phyloP scores from a whole-genome alignment of 1,284 basidiomycete species.

The Acaromyces ingoldii region DNA sequence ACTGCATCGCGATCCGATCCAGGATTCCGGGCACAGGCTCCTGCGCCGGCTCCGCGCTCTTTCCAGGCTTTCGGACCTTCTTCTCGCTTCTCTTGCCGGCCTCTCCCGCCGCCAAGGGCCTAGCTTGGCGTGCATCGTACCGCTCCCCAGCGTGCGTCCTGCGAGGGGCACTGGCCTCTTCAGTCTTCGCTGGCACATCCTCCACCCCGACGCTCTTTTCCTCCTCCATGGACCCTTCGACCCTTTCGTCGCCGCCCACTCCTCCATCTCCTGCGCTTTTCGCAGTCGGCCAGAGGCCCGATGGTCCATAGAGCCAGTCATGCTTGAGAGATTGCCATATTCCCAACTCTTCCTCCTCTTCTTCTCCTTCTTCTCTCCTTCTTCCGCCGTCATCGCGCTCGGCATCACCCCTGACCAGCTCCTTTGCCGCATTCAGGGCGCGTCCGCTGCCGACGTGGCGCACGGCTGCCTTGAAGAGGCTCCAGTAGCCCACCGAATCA shows the following conservation, averaged over 20 bases:
- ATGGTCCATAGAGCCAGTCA: conserved; percentile 5
- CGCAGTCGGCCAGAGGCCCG: too few species aligned
- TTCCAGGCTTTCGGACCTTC: too few species aligned
- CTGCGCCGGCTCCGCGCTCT: too few species aligned
- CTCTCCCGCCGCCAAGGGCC: neutral
- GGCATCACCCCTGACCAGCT: conserved; percentile 14
- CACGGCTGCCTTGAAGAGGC: conserved; percentile 25
- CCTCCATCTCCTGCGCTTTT: too few species aligned
- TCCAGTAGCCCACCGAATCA: conserved; percentile 25
- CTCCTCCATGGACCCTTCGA: too few species aligned
- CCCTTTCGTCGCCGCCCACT: too few species aligned
- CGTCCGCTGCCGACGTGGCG: conserved; percentile 25
- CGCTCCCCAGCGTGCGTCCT: neutral
- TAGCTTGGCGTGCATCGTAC: neutral
- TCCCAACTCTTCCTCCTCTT: neutral
- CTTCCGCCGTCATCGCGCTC: neutral
- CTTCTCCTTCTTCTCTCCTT: neutral
- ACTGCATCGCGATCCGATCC: too few species aligned
- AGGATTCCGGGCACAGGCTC: too few species aligned
- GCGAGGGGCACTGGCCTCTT: too few species aligned
- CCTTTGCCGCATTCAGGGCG: conserved; percentile 16
- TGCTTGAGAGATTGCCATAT: neutral
- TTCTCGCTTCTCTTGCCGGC: too few species aligned
- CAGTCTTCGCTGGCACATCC: too few species aligned
- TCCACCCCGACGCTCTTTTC: too few species aligned